Evolutionary conservation across 2,329 filamentous ascomycete species (phyloP), one percentile per base, ranked within the genome.

Genomic region (Colletotrichum sp.): DNA sequence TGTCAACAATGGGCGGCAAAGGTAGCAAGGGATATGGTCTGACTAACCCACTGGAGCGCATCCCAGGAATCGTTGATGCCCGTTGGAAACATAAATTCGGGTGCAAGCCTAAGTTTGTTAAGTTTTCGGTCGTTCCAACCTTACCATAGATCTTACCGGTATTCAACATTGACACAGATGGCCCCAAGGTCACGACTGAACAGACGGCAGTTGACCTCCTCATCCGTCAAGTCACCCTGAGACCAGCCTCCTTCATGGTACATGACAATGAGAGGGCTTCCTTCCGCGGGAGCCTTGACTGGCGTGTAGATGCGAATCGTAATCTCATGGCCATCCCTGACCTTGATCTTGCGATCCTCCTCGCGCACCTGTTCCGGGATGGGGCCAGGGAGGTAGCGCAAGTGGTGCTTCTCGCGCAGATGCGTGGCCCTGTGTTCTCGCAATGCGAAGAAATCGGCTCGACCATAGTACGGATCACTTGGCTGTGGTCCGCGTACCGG

Each of bases 41-140:
- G 16, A 58, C 43, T 15, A 12, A 82, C 81, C 81, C 81, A 82
- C 55, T 79, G 78, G 5, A 82, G 68, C 5, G 81, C 69, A 74
- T 90, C 88, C 76, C 85, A 87, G 77, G 83, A 84, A 77, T 90
- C 89, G 67, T 88, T 79, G 16, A 89, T 82, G 5, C 85, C 84
- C 2, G 79, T 80, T 0, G 89, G 89, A 73, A 89, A 90, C 52
- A 83, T 82, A 74, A 89, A 82, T 76, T 90, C 88, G 0, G 89
- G 89, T 1, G 87, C 88, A n/a, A 90, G 84, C 0, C 69, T 75
- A 5, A 10, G 7, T 15, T 24, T 8, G 1, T 7, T 73, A 1
- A 73, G 57, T 18, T 10, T 36, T 18, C 3, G 13, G 16, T 60
- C 1, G 16, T 21, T n/a, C 12, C 3, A 13, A 16, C 1, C 18